Evolutionary conservation across 208 protist species (phyloP), one percentile per base, ranked within the genome.

Genomic region (Zelonia costaricensis): DNA sequence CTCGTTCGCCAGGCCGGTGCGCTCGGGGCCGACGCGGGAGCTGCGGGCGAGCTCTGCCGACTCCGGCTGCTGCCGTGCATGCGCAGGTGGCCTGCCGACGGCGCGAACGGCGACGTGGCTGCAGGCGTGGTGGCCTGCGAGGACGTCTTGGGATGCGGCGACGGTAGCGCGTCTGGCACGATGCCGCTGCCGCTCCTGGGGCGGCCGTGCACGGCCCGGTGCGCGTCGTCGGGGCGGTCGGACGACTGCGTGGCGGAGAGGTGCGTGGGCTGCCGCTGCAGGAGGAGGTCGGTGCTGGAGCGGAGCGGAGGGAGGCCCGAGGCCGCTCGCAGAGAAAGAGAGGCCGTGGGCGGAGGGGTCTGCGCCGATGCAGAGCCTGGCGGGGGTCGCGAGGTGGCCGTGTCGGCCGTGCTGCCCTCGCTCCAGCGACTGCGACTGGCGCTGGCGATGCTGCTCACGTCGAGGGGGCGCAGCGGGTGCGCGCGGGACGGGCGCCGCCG

Each of bases 51-150:
- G 10, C 55, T 16, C 30, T 35, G 25, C 13, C 54, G 55, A 27
- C 62, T 61, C 13, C 18, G 30, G 46, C 42, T 64, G 51, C 31
- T 31, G 58, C 70, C 46, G 30, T 53, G 25, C 63, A 69, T 77
- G 6, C 57, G 43, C 6, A 70, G 56, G 44, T 49, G 71, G 0
- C 58, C 62, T 2, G 57, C 23, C 12, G 62, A 46, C 9, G 46
- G 12, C n/a, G 53, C 35, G 31, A 39, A 31, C 12, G 52, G 28
- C 20, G 13, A 36, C 3, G 36, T 16, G 30, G 23, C 33, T n/a
- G n/a, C n/a, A n/a, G 28, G 7, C 33, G 33, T 38, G 33, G 7
- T 10, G 33, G 4, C 10, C 7, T 15, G 16, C 52, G 52, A 30
- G 22, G 22, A 18, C 4, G 15, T 16, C 22, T 31, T 27, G 18